Evolutionary conservation across 768 basidiomycete species (phyloP), one percentile per base, ranked within the genome.

Genomic region (Trametes coccinea): DNA sequence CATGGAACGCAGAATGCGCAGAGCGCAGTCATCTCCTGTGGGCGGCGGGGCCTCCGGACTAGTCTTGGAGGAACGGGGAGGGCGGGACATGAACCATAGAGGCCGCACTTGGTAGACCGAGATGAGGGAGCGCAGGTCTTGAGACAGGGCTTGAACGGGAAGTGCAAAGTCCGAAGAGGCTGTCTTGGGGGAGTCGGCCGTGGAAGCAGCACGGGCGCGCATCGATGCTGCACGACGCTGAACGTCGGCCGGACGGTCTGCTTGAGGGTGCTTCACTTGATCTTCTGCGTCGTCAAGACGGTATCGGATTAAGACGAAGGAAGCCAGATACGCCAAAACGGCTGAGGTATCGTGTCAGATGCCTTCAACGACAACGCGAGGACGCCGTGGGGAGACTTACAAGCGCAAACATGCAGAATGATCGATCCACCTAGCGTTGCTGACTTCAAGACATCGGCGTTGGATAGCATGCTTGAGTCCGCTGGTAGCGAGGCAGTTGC

Each of bases 241-340:
- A 16, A 17, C 31, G 16, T 48, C 17, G 47, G 16, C 4, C n/a
- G 22, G 5, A 34, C 14, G 31, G 27, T 5, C 8, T 1, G 33
- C 37, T 8, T 41, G 16, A 9, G 47, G 39, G 2, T 49, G 39
- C n/a, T 53, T 46, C 5, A 51, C 62, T 27, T 54, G 39, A 11
- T 59, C 45, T 33, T 76, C 79, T 4, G 85, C 86, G 65, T 82
- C 81, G 61, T 78, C 73, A 5, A 86, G 72, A 59, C 82, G 82
- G 72, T 84, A 84, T 41, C 80, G 74, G 41, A 84, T 77, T 27
- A 86, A 74, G 53, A 84, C 76, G 72, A 85, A 85, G 29, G 83
- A 81, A 3, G 76, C 84, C 45, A 81, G 63, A 69, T 86, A 86
- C 1, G 85, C 78, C 6, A 80, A 66, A 13, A 79, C 71, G 10